Percentiles rank a stretch among this genome's conserved stretches.
These are phyloP conservation scores for Naganishia antarctica DNA, from an alignment of 768 basidiomycete species.

Conservation along the genomic window DNA sequence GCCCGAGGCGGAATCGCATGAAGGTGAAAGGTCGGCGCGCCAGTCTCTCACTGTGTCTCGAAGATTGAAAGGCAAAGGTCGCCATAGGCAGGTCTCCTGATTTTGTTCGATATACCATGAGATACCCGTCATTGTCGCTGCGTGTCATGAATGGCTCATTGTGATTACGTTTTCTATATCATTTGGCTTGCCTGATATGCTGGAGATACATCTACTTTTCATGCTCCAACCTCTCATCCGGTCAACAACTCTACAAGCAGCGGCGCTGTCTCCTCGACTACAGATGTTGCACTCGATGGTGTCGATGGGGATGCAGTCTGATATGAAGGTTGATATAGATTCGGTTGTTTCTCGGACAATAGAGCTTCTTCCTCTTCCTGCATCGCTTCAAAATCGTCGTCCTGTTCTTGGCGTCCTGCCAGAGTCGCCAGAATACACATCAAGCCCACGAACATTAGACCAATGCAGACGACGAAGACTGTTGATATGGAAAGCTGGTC, in stretches of 20 bases:
- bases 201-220: too few relatives aligned
- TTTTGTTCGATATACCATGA: too few relatives aligned
- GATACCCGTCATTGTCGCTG: too few relatives aligned
- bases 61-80: too few relatives aligned
- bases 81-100: too few relatives aligned
- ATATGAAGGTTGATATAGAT: background rate
- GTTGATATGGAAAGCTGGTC: background rate
- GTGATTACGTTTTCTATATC: too few relatives aligned
- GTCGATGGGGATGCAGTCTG: background rate
- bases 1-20: conserved; percentile 32
- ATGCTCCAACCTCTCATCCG: too few relatives aligned
- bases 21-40: background rate
- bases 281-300: background rate
- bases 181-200: too few relatives aligned
- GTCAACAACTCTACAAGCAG: background rate
- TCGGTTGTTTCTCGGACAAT: background rate
- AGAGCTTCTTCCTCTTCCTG: conserved; percentile 1
- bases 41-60: too few relatives aligned
- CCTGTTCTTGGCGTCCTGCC: background rate
- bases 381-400: background rate
- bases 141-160: too few relatives aligned
- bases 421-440: background rate
- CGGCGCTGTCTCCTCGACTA: background rate
- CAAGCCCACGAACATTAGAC: background rate
- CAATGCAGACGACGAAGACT: background rate